Evolutionary conservation across 139 green algal species (phyloP).

Genomic region (Microglena sp.): DNA sequence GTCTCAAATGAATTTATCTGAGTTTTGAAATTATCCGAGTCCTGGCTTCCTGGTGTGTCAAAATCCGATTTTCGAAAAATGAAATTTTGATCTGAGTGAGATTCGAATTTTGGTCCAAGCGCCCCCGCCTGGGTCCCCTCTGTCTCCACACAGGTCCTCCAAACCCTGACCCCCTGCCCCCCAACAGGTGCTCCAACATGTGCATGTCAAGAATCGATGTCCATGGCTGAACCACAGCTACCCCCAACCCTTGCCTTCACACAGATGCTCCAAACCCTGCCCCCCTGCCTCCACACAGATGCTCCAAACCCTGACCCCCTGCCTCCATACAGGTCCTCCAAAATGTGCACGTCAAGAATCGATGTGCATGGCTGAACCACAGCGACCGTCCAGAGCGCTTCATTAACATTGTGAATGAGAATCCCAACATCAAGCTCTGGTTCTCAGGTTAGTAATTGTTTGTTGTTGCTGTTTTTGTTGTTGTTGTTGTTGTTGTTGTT

Average conservation of each 20-base stretch:
- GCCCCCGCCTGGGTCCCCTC: too few relatives aligned
- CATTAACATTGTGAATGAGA: conserved; percentile 41
- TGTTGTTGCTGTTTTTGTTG: too few relatives aligned
- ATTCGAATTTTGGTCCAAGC: too few relatives aligned
- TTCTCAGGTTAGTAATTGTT: conserved; percentile 68
- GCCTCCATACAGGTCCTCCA: conserved; percentile 36
- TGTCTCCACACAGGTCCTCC: too few relatives aligned
- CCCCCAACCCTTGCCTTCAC: neutral
- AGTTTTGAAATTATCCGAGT: too few relatives aligned
- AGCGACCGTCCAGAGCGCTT: conserved; percentile 41
- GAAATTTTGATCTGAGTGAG: too few relatives aligned
- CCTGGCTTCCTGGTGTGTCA: too few relatives aligned
- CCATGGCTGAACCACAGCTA: conserved; percentile 42
- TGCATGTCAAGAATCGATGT: conserved; percentile 81
- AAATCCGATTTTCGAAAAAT: too few relatives aligned
- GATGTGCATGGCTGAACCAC: conserved; percentile 57
- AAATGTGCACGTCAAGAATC: conserved; percentile 78
- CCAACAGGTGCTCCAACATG: conserved; percentile 41
- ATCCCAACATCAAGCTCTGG: conserved; percentile 62
- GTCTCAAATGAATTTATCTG: too few relatives aligned
- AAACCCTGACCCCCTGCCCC: neutral
- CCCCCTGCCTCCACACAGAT: neutral
- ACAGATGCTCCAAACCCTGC: neutral
- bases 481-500: too few relatives aligned
- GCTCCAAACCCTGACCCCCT: neutral